phyloP scores from a whole-genome alignment of 2,329 filamentous ascomycete genomes.

The Ophiostoma ulmi region DNA sequence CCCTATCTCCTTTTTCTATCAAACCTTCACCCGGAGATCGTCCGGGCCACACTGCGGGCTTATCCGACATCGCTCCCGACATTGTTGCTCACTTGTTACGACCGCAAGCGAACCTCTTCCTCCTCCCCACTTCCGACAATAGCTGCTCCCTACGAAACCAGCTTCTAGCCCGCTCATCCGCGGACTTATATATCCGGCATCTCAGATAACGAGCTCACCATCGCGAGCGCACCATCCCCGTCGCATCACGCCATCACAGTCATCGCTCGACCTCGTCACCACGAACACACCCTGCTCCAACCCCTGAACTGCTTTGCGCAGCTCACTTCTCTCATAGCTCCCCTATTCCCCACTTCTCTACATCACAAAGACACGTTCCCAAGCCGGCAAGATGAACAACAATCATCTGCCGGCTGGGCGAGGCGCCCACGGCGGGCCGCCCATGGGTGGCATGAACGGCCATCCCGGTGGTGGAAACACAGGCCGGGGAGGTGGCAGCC shows the following conservation, averaged over 20 bases:
- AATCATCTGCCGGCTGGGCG: slow-evolving; percentile 70
- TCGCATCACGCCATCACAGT: slow-evolving; percentile 25
- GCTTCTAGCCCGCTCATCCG: background rate
- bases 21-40: background rate
- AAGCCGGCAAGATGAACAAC: slow-evolving; percentile 71
- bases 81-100: background rate
- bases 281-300: slow-evolving; percentile 21
- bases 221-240: slow-evolving; percentile 29
- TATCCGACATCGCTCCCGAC: slow-evolving; percentile 10
- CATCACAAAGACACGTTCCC: slow-evolving; percentile 35
- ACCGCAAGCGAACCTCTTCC: background rate
- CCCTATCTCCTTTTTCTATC: slow-evolving; percentile 11
- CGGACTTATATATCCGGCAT: background rate
- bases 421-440: slow-evolving; percentile 51
- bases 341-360: background rate
- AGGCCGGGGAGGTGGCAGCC: slow-evolving; percentile 34
- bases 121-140: background rate
- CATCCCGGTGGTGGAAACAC: slow-evolving; percentile 29
- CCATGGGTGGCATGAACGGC: slow-evolving; percentile 30
- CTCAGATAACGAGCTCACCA: slow-evolving; percentile 15
- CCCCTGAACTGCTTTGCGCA: slow-evolving; percentile 1
- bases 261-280: background rate
- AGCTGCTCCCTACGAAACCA: background rate
- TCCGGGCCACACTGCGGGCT: background rate
- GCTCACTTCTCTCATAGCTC: background rate